These are phyloP conservation scores for Microbotryum saponariae DNA, from an alignment of 1,284 basidiomycete genomes.

Conservation along the genomic window DNA sequence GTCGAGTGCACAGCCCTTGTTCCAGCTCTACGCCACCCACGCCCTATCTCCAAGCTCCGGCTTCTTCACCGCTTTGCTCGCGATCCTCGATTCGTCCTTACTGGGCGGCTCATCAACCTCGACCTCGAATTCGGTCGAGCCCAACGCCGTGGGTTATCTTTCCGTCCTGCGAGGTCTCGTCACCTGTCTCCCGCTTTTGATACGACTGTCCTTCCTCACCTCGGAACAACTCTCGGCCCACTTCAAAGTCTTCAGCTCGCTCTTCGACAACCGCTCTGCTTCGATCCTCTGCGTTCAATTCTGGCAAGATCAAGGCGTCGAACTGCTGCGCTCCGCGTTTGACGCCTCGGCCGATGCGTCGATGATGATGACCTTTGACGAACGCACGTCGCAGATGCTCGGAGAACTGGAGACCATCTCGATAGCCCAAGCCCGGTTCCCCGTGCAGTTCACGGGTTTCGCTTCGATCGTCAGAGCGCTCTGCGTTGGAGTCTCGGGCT, in stretches of 20 bases:
- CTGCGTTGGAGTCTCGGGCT: conserved; percentile 46
- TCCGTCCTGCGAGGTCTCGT: conserved; percentile 65
- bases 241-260: conserved; percentile 65
- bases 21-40: conserved; percentile 40
- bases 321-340: conserved; percentile 57
- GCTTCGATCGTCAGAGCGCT: conserved; percentile 66
- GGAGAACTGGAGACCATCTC: conserved; percentile 68
- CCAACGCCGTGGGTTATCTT: conserved; percentile 71
- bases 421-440: conserved; percentile 68
- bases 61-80: conserved; percentile 37
- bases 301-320: conserved; percentile 45
- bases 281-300: conserved; percentile 61
- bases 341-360: conserved; percentile 48
- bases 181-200: conserved; percentile 53
- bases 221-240: conserved; percentile 66
- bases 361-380: conserved; percentile 5
- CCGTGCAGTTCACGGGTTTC: conserved; percentile 64
- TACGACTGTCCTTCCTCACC: conserved; percentile 62
- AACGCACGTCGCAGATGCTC: conserved; percentile 26
- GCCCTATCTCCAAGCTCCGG: conserved; percentile 38
- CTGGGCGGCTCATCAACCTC: conserved; percentile 35
- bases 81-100: conserved; percentile 37
- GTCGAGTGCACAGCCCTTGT: conserved; percentile 36
- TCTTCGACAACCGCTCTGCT: conserved; percentile 69
- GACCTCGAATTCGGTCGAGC: conserved; percentile 61